These are phyloP conservation scores for Harrya chromipes DNA, from an alignment of 768 basidiomycete species.

Conservation along the genomic window DNA sequence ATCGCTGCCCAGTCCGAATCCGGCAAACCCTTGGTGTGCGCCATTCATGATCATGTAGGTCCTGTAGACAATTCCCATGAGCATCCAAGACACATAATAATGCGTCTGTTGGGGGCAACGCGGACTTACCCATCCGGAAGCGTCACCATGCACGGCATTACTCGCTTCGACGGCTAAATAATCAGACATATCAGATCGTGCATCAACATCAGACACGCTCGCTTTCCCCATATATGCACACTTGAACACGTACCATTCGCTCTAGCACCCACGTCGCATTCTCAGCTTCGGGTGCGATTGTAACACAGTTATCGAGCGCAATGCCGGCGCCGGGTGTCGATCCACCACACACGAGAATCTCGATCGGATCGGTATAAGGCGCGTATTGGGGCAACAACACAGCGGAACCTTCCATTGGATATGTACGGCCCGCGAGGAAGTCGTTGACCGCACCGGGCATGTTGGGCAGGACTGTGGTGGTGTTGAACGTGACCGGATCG, in stretches of 20 bases:
- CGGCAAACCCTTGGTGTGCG: conserved; percentile 64
- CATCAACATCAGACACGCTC: neutral
- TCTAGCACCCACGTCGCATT: conserved; percentile 70
- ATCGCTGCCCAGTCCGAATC: conserved; percentile 65
- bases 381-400: conserved; percentile 67
- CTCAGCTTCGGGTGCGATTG: conserved; percentile 58
- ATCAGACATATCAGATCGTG: neutral
- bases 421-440: conserved; percentile 71
- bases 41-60: conserved; percentile 77
- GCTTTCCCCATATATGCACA: neutral
- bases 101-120: no score
- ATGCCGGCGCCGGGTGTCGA: conserved; percentile 52
- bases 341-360: conserved; percentile 73
- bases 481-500: conserved; percentile 62
- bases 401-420: conserved; percentile 72
- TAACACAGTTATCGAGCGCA: conserved; percentile 68
- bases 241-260: conserved; percentile 59
- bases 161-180: conserved; percentile 67
- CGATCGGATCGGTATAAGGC: conserved; percentile 72
- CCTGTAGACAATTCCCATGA: conserved; percentile 39
- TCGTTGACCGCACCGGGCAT: conserved; percentile 73
- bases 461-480: conserved; percentile 59
- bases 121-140: conserved; percentile 44
- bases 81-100: neutral
- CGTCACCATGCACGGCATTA: conserved; percentile 72